A percentile compares a stretch with the other conserved stretches of the same genome.
These are phyloP conservation scores for Scedosporium boydii DNA, from an alignment of 2,329 filamentous ascomycete species.

Conservation along the genomic window DNA sequence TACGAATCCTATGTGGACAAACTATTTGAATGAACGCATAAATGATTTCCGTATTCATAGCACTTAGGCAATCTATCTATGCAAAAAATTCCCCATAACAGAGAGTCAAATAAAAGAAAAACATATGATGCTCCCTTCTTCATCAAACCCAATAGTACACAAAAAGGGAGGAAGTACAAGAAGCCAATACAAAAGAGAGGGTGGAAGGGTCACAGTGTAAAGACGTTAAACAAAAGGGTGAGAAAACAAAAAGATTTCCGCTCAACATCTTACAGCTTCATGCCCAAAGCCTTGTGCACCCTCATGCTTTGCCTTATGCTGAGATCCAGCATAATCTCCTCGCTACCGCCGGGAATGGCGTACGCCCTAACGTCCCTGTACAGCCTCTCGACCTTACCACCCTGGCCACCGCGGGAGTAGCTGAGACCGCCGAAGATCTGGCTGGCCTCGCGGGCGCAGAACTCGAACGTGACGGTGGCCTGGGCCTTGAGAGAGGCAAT, in stretches of 20 bases:
- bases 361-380: constrained; percentile 95
- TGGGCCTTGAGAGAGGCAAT: constrained; percentile 94
- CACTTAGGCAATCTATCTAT: neutral
- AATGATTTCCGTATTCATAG: neutral
- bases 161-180: neutral
- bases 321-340: constrained; percentile 98
- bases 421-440: constrained; percentile 96
- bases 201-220: neutral
- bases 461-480: constrained; percentile 89
- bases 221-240: neutral
- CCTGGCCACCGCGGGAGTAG: constrained; percentile 89
- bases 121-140: neutral
- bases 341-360: constrained; percentile 87
- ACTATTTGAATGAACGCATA: neutral
- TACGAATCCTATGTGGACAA: neutral
- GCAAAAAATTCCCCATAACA: neutral
- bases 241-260: neutral
- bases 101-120: neutral
- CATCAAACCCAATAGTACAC: neutral
- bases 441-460: constrained; percentile 89
- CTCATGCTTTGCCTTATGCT: constrained; percentile 84
- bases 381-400: constrained; percentile 86
- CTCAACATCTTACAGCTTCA: constrained; percentile 65
- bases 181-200: neutral
- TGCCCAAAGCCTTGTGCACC: constrained; percentile 83